Percentiles rank a stretch among this genome's conserved stretches.
Evolutionary conservation across 2,329 filamentous ascomycete genomes (phyloP).

Genomic region (Nannizziopsis barbatae): DNA sequence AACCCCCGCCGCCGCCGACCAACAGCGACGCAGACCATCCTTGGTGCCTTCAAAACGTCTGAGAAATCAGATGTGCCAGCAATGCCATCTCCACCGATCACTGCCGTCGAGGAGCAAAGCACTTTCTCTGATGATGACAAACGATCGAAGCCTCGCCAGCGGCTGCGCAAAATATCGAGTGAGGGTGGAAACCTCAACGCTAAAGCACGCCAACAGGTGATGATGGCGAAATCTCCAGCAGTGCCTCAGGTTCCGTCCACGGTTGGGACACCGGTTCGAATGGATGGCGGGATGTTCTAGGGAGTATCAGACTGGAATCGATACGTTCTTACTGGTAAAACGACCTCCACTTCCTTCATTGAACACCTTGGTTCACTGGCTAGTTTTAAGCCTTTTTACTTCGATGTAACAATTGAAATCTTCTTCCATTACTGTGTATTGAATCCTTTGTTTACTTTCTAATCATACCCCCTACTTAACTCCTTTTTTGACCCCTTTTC

Average conservation of each 20-base stretch:
- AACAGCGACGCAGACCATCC: constrained; percentile 34
- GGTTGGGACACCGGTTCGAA: constrained; percentile 18
- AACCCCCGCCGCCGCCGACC: constrained; percentile 48
- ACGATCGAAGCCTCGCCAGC: constrained; percentile 28
- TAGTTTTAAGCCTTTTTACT: not conserved
- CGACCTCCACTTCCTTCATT: not conserved
- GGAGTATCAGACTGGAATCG: not conserved
- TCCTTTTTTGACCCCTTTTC: not conserved
- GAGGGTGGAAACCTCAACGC: constrained; percentile 41
- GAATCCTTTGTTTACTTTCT: constrained; percentile 2
- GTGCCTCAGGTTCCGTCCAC: constrained; percentile 22
- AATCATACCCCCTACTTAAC: constrained; percentile 6
- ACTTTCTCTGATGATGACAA: constrained; percentile 37
- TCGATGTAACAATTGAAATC: constrained; percentile 6
- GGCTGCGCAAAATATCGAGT: constrained; percentile 40
- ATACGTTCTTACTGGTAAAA: constrained; percentile 6
- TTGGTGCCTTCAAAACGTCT: constrained; percentile 27
- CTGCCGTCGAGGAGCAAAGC: constrained; percentile 29
- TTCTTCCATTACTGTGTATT: not conserved
- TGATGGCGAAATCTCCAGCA: constrained; percentile 22
- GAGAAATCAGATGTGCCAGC: constrained; percentile 25
- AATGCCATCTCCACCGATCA: constrained; percentile 14
- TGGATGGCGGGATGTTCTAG: constrained; percentile 33
- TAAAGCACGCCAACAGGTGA: constrained; percentile 34
- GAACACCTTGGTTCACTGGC: not conserved